Evolutionary conservation across 257 asterid genomes (phyloP).

Genomic region (Henckelia pumila): DNA sequence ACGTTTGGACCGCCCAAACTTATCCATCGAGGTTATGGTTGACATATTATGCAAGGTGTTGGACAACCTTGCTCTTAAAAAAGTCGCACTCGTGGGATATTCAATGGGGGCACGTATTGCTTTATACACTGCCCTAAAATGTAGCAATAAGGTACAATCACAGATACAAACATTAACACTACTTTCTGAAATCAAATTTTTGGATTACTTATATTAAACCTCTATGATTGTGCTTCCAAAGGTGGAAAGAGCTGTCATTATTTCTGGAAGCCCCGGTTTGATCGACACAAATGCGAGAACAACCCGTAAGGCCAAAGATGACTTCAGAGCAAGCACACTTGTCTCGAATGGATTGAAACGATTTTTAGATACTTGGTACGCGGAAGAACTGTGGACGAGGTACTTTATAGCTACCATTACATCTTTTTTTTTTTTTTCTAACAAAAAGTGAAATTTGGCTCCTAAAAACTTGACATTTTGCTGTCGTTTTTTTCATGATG

Average conservation of each 20-base stretch:
- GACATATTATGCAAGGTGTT: slow-evolving; percentile 56
- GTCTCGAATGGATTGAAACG: slow-evolving; percentile 63
- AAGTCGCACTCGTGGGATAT: slow-evolving; percentile 78
- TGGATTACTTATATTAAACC: not conserved
- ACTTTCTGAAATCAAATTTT: not conserved
- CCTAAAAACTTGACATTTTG: slow-evolving; percentile 8
- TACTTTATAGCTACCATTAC: slow-evolving; percentile 24
- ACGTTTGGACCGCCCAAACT: slow-evolving; percentile 37
- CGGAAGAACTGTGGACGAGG: slow-evolving; percentile 88
- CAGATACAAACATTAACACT: not conserved
- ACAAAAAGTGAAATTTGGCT: not conserved
- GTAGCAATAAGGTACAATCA: slow-evolving; percentile 53
- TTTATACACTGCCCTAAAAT: slow-evolving; percentile 64
- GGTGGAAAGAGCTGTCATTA: slow-evolving; percentile 79
- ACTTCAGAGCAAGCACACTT: slow-evolving; percentile 69
- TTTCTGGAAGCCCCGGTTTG: slow-evolving; percentile 95
- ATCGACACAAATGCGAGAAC: slow-evolving; percentile 54
- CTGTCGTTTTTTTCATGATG: slow-evolving; percentile 18
- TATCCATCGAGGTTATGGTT: slow-evolving; percentile 60
- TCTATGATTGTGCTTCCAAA: slow-evolving; percentile 25
- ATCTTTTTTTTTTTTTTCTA: no score
- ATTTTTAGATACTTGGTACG: slow-evolving; percentile 75
- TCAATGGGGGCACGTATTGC: slow-evolving; percentile 97
- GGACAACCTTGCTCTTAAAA: slow-evolving; percentile 41
- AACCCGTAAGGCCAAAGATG: slow-evolving; percentile 73